Evolutionary conservation across 108 stramenopile species (phyloP), one percentile per base, ranked within the genome.

Genomic region (Conticribra weissflogii): DNA sequence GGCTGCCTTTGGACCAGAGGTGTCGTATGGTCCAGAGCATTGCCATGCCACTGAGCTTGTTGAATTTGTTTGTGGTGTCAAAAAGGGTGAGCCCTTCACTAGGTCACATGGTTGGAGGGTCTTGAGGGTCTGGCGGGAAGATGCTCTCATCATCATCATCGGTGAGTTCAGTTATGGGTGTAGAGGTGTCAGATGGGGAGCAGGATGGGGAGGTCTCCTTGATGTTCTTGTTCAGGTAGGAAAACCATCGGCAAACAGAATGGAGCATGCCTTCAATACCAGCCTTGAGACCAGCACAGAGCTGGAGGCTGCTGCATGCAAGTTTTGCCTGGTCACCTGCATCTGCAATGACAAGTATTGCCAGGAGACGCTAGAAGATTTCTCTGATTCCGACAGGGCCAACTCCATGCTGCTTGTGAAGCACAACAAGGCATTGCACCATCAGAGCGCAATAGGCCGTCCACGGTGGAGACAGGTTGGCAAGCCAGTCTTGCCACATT

Each of bases 261-360:
- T 82, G 81, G 0, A 82, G 17, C 4, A 70, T 57, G 17, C 81
- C 75, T 31, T 82, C 81, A 51, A 77, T 72, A 31, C 81, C 75
- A 0, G 76, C 61, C 45, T 52, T 12, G 15, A 77, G 58, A 12
- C 81, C 81, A 23, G 72, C 66, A 54, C 81, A 78, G 0, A 82
- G 63, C 34, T 82, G 56, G 3, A 34, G 18, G 58, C 36, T 53
- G 3, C 71, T 71, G 32, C 81, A 82, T 12, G 64, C 71, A 2
- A 12, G 44, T 19, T 62, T 77, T 1, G 75, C 81, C 17, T 63
- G 14, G 14, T 31, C 2, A 1, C 68, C 80, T 60, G 27, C 31
- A 4, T 22, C 34, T 17, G 27, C 18, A 16, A 71, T 29, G n/a
- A 72, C 21, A 23, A 28, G 21, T 49, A 77, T 82, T 4, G 75